Evolutionary conservation across 306 rosid species (phyloP).

Genomic region (Oxytropis ochrocephala): DNA sequence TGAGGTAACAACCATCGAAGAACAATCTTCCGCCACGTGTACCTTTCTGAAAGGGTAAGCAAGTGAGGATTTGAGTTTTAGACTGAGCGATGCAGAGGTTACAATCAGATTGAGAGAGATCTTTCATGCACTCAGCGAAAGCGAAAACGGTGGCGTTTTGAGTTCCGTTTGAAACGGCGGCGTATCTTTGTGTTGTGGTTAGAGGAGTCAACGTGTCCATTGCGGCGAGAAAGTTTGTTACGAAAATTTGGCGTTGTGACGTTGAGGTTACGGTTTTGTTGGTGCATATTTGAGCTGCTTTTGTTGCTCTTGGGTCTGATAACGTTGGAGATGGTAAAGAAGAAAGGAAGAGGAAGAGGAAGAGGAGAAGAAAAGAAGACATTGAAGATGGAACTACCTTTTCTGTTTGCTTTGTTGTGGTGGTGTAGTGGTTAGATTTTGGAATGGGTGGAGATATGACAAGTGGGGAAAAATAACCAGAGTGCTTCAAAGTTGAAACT

Average conservation of each 20-base stretch:
- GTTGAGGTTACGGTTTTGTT: conserved; percentile 34
- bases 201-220: conserved; percentile 32
- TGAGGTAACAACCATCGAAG: conserved; percentile 67
- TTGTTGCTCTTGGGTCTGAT: conserved; percentile 52
- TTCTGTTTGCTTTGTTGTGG: too few species aligned
- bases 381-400: background rate
- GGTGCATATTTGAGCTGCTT: conserved; percentile 43
- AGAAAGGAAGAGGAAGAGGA: background rate
- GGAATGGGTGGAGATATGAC: too few species aligned
- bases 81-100: conserved; percentile 52
- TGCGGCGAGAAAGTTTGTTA: conserved; percentile 22
- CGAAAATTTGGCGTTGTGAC: conserved; percentile 24
- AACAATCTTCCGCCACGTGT: conserved; percentile 44
- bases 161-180: conserved; percentile 35
- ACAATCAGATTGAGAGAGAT: conserved; percentile 50
- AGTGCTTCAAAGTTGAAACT: too few species aligned
- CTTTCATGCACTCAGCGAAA: conserved; percentile 64
- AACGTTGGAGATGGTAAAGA: background rate
- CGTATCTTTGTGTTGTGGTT: conserved; percentile 31
- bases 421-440: too few species aligned
- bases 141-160: conserved; percentile 47
- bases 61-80: conserved; percentile 44
- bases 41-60: conserved; percentile 52
- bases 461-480: too few species aligned
- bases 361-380: background rate